Conservation (phyloP, 1,139 yeast genomes). For the Diutina sp. region DNA sequence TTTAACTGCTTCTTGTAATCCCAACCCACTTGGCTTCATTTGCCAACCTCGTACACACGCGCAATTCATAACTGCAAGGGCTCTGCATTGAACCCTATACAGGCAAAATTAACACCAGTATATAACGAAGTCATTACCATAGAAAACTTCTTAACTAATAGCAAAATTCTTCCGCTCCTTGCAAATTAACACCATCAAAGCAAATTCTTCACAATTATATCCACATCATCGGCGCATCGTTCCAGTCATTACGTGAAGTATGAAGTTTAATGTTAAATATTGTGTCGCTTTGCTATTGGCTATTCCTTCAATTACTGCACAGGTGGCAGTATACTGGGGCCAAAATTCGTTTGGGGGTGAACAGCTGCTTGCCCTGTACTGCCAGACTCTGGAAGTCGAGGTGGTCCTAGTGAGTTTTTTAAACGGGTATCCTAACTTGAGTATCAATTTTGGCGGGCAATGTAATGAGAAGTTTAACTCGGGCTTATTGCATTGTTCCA, state of each 20-base stretch:
- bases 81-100: neutral
- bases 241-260: neutral
- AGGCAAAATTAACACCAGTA: neutral
- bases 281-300: neutral
- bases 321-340: constrained; percentile 82
- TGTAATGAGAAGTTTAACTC: constrained; percentile 40
- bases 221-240: neutral
- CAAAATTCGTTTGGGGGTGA: constrained; percentile 73
- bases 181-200: neutral
- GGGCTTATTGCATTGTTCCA: constrained; percentile 48
- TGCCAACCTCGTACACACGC: neutral
- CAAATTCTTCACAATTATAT: neutral
- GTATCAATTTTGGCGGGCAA: constrained; percentile 58
- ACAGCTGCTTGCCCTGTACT: constrained; percentile 49
- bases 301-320: neutral
- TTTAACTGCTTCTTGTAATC: too few relatives aligned
- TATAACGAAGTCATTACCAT: neutral
- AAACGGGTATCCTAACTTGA: constrained; percentile 41
- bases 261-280: neutral
- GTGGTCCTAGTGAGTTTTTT: constrained; percentile 64
- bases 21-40: too few relatives aligned
- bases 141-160: neutral
- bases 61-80: neutral
- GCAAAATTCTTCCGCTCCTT: constrained; percentile 1
- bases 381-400: constrained; percentile 58